Evolutionary conservation across 2,329 filamentous ascomycete species (phyloP).

Genomic region (Colletotrichum eleusines): DNA sequence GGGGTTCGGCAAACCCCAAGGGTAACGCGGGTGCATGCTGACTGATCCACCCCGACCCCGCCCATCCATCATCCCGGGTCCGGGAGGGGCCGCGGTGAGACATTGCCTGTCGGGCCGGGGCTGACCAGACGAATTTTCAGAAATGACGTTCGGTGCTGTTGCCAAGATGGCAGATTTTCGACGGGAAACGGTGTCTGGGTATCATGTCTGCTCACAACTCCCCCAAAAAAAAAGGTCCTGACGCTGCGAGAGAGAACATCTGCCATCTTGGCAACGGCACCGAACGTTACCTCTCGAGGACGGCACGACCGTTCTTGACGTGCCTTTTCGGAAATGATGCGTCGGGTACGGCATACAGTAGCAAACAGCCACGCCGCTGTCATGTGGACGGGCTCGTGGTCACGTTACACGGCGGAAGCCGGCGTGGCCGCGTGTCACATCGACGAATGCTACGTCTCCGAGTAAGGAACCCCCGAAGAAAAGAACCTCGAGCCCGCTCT

Average conservation of each 20-base stretch:
- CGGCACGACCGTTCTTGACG: not conserved
- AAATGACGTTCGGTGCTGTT: too few relatives aligned
- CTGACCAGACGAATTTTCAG: not conserved
- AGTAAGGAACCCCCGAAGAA: not conserved
- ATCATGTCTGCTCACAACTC: not conserved
- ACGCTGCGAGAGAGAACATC: not conserved
- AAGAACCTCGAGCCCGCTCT: not conserved
- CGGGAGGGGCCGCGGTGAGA: constrained; percentile 13
- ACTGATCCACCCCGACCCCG: constrained; percentile 13
- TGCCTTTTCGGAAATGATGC: not conserved
- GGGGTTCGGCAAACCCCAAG: not conserved
- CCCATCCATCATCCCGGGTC: not conserved
- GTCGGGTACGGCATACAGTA: not conserved
- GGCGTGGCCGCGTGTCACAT: not conserved
- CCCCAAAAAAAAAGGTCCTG: too few relatives aligned
- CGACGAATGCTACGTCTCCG: not conserved
- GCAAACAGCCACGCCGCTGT: not conserved
- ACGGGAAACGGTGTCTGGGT: not conserved
- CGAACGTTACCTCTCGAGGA: not conserved
- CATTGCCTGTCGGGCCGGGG: not conserved
- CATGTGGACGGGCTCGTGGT: not conserved
- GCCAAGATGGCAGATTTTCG: too few relatives aligned
- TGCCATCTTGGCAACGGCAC: too few relatives aligned
- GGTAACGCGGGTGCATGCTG: constrained; percentile 2
- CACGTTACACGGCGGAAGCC: not conserved